Conservation (phyloP, 2,329 filamentous ascomycete genomes). For the Colletotrichum sublineola region DNA sequence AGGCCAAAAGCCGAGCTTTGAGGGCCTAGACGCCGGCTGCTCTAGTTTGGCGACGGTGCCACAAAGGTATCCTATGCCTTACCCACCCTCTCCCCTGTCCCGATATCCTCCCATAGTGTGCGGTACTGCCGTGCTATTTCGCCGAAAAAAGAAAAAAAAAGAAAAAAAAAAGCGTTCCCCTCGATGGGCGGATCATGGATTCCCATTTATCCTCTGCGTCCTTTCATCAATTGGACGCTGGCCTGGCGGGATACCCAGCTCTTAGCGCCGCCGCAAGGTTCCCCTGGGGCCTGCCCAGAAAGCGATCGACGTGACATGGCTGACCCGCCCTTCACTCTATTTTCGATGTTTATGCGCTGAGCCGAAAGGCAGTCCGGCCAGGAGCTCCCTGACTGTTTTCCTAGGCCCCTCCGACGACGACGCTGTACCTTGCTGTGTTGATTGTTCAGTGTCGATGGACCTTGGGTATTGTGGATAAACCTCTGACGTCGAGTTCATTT, state of each 20-base stretch:
- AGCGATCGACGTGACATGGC: constrained; percentile 10
- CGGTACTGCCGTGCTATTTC: background rate
- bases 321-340: constrained; percentile 32
- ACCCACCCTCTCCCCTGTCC: background rate
- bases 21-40: constrained; percentile 5
- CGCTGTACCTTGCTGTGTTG: background rate
- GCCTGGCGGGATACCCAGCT: constrained; percentile 26
- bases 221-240: constrained; percentile 30
- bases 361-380: background rate
- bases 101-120: background rate
- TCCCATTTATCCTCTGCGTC: background rate
- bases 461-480: constrained; percentile 11
- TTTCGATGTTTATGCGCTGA: constrained; percentile 34
- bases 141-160: too few species aligned
- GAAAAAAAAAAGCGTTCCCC: too few species aligned
- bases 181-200: background rate
- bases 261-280: constrained; percentile 17
- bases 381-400: background rate
- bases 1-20: constrained; percentile 1
- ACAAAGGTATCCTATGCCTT: background rate
- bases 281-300: constrained; percentile 2
- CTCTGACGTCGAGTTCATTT: constrained; percentile 13
- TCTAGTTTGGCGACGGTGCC: background rate
- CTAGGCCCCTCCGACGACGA: too few species aligned
- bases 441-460: background rate